These are phyloP conservation scores for Dactylellina sp. DNA, from an alignment of 2,329 filamentous ascomycete species.

Conservation along the genomic window DNA sequence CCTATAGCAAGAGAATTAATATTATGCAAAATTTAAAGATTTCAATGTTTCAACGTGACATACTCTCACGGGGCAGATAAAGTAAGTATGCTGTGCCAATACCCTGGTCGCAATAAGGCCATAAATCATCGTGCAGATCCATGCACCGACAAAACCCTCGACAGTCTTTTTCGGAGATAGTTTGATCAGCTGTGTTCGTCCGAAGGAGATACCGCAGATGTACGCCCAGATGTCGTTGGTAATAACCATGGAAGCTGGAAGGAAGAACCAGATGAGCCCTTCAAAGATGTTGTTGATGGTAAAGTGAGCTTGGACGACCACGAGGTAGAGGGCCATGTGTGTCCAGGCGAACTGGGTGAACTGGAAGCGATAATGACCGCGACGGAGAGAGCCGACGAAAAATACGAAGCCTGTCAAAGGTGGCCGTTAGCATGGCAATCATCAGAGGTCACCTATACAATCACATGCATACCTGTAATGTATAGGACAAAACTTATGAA, in stretches of 20 bases:
- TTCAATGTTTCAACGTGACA: neutral
- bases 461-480: slow-evolving; percentile 79
- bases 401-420: slow-evolving; percentile 84
- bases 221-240: slow-evolving; percentile 99
- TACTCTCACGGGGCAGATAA: slow-evolving; percentile 94
- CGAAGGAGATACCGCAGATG: slow-evolving; percentile 96
- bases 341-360: slow-evolving; percentile 99
- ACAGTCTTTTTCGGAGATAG: slow-evolving; percentile 99
- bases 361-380: slow-evolving; percentile 97
- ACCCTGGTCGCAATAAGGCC: slow-evolving; percentile 84
- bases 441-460: slow-evolving; percentile 4
- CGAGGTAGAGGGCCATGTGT: slow-evolving; percentile 97
- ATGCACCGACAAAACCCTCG: slow-evolving; percentile 95
- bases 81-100: slow-evolving; percentile 92
- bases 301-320: slow-evolving; percentile 97
- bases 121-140: slow-evolving; percentile 92
- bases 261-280: slow-evolving; percentile 99
- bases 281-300: slow-evolving; percentile 99
- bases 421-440: slow-evolving; percentile 5
- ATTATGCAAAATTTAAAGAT: neutral
- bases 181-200: slow-evolving; percentile 95
- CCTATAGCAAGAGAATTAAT: slow-evolving; percentile 63
- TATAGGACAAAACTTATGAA: slow-evolving; percentile 99
- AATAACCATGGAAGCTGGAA: slow-evolving; percentile 93
- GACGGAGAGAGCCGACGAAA: slow-evolving; percentile 93